phyloP scores from a whole-genome alignment of 495 filamentous ascomycete genomes.

The Penicillium tannophilum region DNA sequence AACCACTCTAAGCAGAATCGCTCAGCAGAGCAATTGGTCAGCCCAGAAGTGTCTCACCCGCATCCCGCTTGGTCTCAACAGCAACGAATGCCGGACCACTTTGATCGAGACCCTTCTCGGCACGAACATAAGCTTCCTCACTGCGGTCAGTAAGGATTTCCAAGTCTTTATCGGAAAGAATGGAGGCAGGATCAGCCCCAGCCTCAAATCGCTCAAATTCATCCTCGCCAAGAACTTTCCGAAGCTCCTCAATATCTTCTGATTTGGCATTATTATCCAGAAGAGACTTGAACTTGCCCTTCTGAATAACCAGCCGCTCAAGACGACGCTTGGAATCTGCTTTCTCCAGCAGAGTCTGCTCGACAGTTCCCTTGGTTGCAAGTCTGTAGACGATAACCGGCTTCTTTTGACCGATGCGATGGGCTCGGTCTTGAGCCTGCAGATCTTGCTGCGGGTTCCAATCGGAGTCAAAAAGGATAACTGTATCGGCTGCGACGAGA shows the following conservation, averaged over 20 bases:
- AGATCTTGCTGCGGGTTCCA: slow-evolving; percentile 99
- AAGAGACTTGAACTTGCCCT: slow-evolving; percentile 69
- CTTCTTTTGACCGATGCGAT: slow-evolving; percentile 98
- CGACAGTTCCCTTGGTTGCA: slow-evolving; percentile 90
- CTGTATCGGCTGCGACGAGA: slow-evolving; percentile 94
- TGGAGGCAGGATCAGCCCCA: slow-evolving; percentile 49
- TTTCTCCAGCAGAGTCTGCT: slow-evolving; percentile 96
- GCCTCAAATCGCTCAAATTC: slow-evolving; percentile 62
- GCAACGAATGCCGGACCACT: slow-evolving; percentile 44
- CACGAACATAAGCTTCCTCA: slow-evolving; percentile 79
- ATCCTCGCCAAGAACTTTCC: slow-evolving; percentile 49
- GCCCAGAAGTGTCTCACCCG: slow-evolving; percentile 34
- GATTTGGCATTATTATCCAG: slow-evolving; percentile 40
- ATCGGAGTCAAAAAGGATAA: slow-evolving; percentile 99
- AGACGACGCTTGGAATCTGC: slow-evolving; percentile 90
- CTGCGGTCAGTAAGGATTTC: slow-evolving; percentile 80
- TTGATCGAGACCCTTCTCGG: slow-evolving; percentile 67
- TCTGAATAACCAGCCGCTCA: slow-evolving; percentile 94
- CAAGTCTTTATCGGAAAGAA: slow-evolving; percentile 78
- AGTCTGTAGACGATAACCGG: slow-evolving; percentile 97
- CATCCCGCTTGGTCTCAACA: slow-evolving; percentile 45
- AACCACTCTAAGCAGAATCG: neutral
- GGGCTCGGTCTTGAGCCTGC: slow-evolving; percentile 98
- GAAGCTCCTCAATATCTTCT: slow-evolving; percentile 49
- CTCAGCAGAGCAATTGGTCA: slow-evolving; percentile 10